Evolutionary conservation across 2,329 filamentous ascomycete genomes (phyloP).

Genomic region (Exophiala xenobiotica): DNA sequence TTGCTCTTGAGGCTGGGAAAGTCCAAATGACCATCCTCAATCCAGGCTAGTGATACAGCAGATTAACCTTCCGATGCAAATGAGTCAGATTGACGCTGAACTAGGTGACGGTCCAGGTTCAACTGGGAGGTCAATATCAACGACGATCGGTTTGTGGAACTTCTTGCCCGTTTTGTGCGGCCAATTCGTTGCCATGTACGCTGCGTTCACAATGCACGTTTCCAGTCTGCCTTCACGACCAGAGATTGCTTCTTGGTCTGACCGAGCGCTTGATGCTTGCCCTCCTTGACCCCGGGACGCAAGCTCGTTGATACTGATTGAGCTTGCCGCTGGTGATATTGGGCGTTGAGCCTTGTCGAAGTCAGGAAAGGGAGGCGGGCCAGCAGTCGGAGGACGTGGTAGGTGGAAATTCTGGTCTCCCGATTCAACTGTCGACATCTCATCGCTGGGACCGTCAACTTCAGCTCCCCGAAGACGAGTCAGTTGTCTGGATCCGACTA

Average conservation of each 20-base stretch:
- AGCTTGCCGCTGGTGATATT: background rate
- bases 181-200: constrained; percentile 68
- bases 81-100: no score
- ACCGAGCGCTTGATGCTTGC: constrained; percentile 19
- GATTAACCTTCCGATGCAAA: no score
- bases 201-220: constrained; percentile 78
- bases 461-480: constrained; percentile 22
- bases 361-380: constrained; percentile 16
- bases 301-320: background rate
- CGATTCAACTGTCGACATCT: constrained; percentile 18
- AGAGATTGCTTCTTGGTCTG: constrained; percentile 24
- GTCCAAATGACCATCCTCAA: no score
- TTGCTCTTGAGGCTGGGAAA: no score
- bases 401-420: constrained; percentile 36
- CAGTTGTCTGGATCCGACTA: constrained; percentile 1
- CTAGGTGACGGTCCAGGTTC: background rate
- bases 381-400: background rate
- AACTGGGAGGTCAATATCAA: constrained; percentile 72
- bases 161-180: constrained; percentile 61
- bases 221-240: constrained; percentile 52
- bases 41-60: no score
- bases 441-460: constrained; percentile 14
- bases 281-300: constrained; percentile 15
- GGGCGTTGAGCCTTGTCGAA: constrained; percentile 20
- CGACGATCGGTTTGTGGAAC: constrained; percentile 78